Conservation (phyloP, 129 eudicot species). For the Sambucus nigra region DNA sequence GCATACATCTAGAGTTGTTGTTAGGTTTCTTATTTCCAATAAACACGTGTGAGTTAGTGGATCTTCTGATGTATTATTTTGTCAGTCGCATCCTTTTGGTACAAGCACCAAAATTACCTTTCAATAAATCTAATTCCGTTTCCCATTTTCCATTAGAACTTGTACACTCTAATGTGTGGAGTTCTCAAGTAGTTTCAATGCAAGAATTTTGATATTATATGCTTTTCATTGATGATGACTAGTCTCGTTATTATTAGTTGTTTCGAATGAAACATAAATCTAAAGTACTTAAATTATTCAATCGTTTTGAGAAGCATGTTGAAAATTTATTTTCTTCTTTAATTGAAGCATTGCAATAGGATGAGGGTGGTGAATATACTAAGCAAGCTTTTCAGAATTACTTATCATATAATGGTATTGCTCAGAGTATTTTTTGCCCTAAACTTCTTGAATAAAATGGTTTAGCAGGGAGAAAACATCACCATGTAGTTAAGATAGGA, state of each 20-base stretch:
- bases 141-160: background rate
- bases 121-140: background rate
- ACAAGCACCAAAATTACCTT: background rate
- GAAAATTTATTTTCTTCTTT: background rate
- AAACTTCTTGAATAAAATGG: background rate
- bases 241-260: background rate
- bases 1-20: background rate
- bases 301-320: background rate
- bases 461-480: background rate
- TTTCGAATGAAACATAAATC: background rate
- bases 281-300: background rate
- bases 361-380: slow-evolving; percentile 1
- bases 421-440: background rate
- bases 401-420: background rate
- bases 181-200: background rate
- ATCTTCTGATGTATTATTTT: too few species aligned
- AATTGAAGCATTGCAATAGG: background rate
- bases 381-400: background rate
- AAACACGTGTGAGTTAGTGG: background rate
- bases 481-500: background rate
- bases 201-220: background rate
- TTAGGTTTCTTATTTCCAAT: background rate
- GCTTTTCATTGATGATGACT: slow-evolving; percentile 3
- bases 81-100: background rate
- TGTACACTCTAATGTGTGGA: background rate